Conservation (phyloP, 148 eudicot species). For the Vaccinium vitisidaea region DNA sequence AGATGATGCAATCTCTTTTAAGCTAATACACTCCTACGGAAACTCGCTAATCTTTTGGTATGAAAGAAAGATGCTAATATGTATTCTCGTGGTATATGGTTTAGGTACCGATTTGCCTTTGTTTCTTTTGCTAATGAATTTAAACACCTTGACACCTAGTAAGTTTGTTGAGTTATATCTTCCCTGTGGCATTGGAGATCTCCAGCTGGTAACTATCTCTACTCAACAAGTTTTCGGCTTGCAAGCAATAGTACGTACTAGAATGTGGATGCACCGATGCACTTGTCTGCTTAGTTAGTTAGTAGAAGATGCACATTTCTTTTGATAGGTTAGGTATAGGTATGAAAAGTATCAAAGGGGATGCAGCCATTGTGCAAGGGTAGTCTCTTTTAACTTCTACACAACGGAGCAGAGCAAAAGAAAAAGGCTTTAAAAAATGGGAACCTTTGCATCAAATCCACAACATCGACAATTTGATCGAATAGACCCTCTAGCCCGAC, state of each 20-base stretch:
- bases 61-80: not conserved
- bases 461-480: not conserved
- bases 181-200: conserved; percentile 33
- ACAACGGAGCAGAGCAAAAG: not conserved
- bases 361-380: not conserved
- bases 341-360: not conserved
- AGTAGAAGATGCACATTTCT: conserved; percentile 9
- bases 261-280: conserved; percentile 26
- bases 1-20: not conserved
- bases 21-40: not conserved
- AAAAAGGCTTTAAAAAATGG: not conserved
- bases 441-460: not conserved
- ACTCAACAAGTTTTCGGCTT: conserved; percentile 33
- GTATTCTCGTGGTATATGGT: not conserved
- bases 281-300: conserved; percentile 11
- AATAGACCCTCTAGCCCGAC: not conserved
- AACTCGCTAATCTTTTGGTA: conserved; percentile 3
- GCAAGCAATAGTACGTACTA: conserved; percentile 27
- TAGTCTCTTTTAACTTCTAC: not conserved
- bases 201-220: conserved; percentile 24
- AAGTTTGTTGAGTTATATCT: conserved; percentile 30
- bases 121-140: not conserved
- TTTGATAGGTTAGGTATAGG: not conserved
- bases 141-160: conserved; percentile 45
- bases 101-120: not conserved